Base-by-base conservation (phyloP, 2,329 filamentous ascomycete species). In the Apiospora rasikravindrae region DNA sequence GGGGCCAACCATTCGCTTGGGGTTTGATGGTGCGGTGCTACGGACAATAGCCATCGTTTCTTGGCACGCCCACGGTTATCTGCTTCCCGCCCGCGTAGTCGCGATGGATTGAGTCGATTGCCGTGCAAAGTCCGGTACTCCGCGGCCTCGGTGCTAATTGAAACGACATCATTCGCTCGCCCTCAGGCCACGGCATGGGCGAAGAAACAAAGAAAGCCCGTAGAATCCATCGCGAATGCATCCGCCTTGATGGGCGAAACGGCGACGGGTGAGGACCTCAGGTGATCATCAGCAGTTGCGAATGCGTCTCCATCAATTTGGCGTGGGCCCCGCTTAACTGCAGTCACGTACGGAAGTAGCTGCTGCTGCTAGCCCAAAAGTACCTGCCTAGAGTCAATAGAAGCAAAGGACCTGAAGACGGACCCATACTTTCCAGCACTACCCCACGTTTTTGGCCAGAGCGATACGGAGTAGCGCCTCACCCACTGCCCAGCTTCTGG, bases 391-490 rank as follows among this genome's bases (percentile, higher is more conserved):
- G 44, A 45, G 22, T 19, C 19, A 10, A 26, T 57, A 29, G 37
- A 37, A 37, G 37, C 37, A 11, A 42, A 42, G 13, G n/a, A n/a
- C 40, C 51, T 33, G 26, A 57, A 57, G 26, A 33, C 7, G 2
- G 19, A 11, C 51, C 51, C 53, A 24, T 29, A 37, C 5, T 33
- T 61, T 61, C 29, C 16, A 33, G 53, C 47, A 4, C 22, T 64
- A 64, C 57, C 57, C 57, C 57, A 64, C 29, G 57, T 64, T 64
- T 64, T 64, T 64, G 33, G 57, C 29, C 14, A 37, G 29, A 13
- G 16, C 51, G 10, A 11, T 45, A 22, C 11, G 44, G 11, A 6
- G 16, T 33, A 24, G 51, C 51, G 51, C 51, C 13, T 19, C 26
- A 16, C 26, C 11, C 24, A 45, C 51, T 14, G 16, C 53, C 22